Evolutionary conservation across 2,329 filamentous ascomycete genomes (phyloP).

Genomic region (Didymella lethalis): DNA sequence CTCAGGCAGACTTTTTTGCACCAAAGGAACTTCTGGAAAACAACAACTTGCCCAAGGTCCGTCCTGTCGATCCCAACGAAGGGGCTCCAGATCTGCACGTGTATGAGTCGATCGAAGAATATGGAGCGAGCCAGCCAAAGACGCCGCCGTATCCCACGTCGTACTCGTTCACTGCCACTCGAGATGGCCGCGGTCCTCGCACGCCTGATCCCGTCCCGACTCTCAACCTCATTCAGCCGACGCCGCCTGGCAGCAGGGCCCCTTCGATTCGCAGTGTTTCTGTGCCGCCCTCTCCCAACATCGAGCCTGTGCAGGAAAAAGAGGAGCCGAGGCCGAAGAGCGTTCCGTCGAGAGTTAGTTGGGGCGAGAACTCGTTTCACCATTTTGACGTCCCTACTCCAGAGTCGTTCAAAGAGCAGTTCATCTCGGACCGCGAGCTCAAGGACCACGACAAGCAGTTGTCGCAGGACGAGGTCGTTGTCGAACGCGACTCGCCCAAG

Average conservation of each 20-base stretch:
- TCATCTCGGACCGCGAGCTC: conserved; percentile 44
- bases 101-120: conserved; percentile 53
- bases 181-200: conserved; percentile 48
- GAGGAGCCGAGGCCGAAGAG: conserved; percentile 38
- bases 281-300: conserved; percentile 45
- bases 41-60: conserved; percentile 47
- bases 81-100: conserved; percentile 55
- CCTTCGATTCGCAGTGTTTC: conserved; percentile 49
- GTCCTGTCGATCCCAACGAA: conserved; percentile 52
- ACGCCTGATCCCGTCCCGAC: conserved; percentile 58
- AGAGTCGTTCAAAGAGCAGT: conserved; percentile 52
- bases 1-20: conserved; percentile 58
- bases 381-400: conserved; percentile 58
- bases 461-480: conserved; percentile 51
- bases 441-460: conserved; percentile 33
- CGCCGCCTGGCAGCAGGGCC: conserved; percentile 62
- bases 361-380: conserved; percentile 58
- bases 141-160: conserved; percentile 48
- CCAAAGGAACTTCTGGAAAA: conserved; percentile 54
- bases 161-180: conserved; percentile 51
- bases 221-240: conserved; percentile 66
- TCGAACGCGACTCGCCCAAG: conserved; percentile 48
- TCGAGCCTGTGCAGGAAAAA: conserved; percentile 38
- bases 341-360: conserved; percentile 53
- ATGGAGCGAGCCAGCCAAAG: conserved; percentile 35